Evolutionary conservation across 345 rosid genomes (phyloP).

Genomic region (Gossypium anomalum): DNA sequence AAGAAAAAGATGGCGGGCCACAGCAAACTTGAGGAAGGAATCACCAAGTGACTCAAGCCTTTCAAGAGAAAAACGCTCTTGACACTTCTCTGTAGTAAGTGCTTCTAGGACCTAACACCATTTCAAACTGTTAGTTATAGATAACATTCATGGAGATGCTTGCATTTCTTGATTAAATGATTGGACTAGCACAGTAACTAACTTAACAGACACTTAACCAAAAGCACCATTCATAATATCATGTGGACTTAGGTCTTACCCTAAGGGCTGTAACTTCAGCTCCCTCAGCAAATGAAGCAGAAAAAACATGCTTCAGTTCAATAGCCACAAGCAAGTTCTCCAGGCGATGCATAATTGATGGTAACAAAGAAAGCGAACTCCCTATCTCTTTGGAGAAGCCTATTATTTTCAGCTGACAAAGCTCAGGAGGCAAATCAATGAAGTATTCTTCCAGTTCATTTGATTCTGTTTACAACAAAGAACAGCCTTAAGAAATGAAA

Average conservation of each 20-base stretch:
- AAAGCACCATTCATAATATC: slow-evolving; percentile 18
- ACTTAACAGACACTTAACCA: slow-evolving; percentile 1
- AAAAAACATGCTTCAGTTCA: slow-evolving; percentile 64
- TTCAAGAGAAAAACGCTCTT: slow-evolving; percentile 91
- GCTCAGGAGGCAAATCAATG: slow-evolving; percentile 76
- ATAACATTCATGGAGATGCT: slow-evolving; percentile 6
- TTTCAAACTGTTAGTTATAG: slow-evolving; percentile 24
- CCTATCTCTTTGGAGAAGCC: slow-evolving; percentile 89
- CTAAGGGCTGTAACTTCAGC: slow-evolving; percentile 59
- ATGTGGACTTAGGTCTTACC: slow-evolving; percentile 40
- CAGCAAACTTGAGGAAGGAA: slow-evolving; percentile 83
- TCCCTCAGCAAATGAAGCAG: slow-evolving; percentile 68
- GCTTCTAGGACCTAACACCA: slow-evolving; percentile 73
- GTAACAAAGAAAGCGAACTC: slow-evolving; percentile 79
- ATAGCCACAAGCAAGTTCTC: slow-evolving; percentile 90
- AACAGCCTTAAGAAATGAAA: slow-evolving; percentile 11
- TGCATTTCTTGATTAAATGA: slow-evolving; percentile 1
- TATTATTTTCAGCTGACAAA: slow-evolving; percentile 72
- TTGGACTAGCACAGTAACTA: background rate
- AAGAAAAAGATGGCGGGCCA: slow-evolving; percentile 76
- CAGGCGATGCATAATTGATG: slow-evolving; percentile 89
- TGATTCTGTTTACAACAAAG: slow-evolving; percentile 44
- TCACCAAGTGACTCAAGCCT: slow-evolving; percentile 90
- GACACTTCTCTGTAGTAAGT: slow-evolving; percentile 93
- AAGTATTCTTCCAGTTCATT: slow-evolving; percentile 74